Evolutionary conservation across 192 early-diverging fungal species (phyloP).

Genomic region (Rhizoclosmatium sp.): DNA sequence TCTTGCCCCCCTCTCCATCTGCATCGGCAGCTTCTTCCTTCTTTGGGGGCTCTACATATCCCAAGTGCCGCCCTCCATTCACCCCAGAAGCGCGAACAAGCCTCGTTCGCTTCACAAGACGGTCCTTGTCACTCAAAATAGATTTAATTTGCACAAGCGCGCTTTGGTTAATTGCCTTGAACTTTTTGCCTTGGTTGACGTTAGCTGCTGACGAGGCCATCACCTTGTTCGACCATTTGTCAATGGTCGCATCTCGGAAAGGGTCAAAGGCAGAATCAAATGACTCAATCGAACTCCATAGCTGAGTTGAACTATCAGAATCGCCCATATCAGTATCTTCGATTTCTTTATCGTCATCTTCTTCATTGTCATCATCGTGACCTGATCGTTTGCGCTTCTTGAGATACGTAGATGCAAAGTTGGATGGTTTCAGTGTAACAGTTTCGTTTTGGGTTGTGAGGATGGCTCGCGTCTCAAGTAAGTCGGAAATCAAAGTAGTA

Average conservation of each 20-base stretch:
- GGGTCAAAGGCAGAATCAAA: constrained; percentile 72
- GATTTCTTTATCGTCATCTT: constrained; percentile 7
- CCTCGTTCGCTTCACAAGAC: constrained; percentile 87
- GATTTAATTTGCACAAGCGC: constrained; percentile 77
- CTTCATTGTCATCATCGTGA: constrained; percentile 13
- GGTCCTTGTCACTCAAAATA: constrained; percentile 73
- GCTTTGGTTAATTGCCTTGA: constrained; percentile 92
- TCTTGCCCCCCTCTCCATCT: constrained; percentile 5
- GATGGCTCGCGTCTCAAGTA: constrained; percentile 11
- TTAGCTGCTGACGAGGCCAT: constrained; percentile 45
- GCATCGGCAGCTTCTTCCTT: constrained; percentile 42
- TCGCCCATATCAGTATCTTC: constrained; percentile 58
- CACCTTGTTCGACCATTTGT: constrained; percentile 94
- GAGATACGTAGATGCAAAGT: constrained; percentile 35
- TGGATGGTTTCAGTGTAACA: constrained; percentile 30
- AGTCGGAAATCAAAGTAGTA: background rate
- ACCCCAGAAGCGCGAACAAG: constrained; percentile 71
- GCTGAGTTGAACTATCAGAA: constrained; percentile 53
- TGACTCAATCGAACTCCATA: constrained; percentile 68
- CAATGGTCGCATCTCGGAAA: constrained; percentile 86
- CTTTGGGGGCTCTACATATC: background rate
- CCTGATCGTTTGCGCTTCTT: constrained; percentile 51
- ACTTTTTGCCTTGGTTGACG: constrained; percentile 70
- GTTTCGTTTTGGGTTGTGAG: constrained; percentile 42
- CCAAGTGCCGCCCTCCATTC: constrained; percentile 7